A percentile compares a stretch with the other conserved stretches of the same genome.
Evolutionary conservation across 805 yeast species (phyloP).

Genomic region (Candida montana): DNA sequence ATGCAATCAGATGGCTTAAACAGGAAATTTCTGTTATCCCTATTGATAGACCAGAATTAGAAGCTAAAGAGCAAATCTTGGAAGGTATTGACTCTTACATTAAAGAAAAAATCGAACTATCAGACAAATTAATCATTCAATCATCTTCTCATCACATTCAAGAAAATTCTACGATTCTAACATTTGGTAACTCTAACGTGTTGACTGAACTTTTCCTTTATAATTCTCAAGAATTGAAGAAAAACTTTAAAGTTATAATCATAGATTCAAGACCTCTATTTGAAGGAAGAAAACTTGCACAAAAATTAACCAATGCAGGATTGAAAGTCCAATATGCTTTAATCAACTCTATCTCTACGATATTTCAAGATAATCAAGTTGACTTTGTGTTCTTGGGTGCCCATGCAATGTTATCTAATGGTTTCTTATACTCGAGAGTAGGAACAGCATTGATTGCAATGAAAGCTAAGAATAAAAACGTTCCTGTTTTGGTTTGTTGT

Average conservation of each 20-base stretch:
- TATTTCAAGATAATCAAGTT: conserved; percentile 71
- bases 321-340: conserved; percentile 71
- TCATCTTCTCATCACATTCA: conserved; percentile 72
- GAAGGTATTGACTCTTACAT: conserved; percentile 75
- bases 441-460: conserved; percentile 93
- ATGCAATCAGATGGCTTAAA: conserved; percentile 94
- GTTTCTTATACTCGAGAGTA: conserved; percentile 85
- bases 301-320: conserved; percentile 54
- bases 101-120: conserved; percentile 76
- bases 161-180: conserved; percentile 73
- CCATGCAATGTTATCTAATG: conserved; percentile 94
- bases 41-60: conserved; percentile 51
- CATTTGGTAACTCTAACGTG: conserved; percentile 86
- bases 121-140: conserved; percentile 78
- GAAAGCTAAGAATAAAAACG: conserved; percentile 80
- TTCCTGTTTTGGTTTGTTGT: conserved; percentile 94
- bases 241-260: conserved; percentile 74
- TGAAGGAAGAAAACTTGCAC: conserved; percentile 81
- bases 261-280: conserved; percentile 92
- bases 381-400: conserved; percentile 93
- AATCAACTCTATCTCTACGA: conserved; percentile 72
- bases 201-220: conserved; percentile 67
- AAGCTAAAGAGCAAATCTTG: conserved; percentile 61
- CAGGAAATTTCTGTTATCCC: conserved; percentile 84
- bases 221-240: conserved; percentile 54